Percentiles rank a stretch among this genome's conserved stretches.
phyloP scores from a whole-genome alignment of 2,329 filamentous ascomycete species.

The Dactylellina cionopaga region DNA sequence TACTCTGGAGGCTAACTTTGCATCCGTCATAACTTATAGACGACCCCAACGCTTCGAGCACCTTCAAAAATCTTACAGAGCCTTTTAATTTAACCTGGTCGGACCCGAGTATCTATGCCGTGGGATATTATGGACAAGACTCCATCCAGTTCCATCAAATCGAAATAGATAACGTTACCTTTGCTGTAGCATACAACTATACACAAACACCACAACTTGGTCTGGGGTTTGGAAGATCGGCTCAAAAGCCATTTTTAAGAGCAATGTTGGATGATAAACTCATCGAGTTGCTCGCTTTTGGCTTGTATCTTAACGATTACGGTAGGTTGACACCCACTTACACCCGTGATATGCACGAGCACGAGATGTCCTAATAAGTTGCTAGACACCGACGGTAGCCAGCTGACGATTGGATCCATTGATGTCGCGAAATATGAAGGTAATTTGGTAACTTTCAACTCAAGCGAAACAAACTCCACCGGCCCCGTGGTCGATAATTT shows the following conservation, averaged over 20 bases:
- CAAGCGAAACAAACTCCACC: background rate
- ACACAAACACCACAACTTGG: background rate
- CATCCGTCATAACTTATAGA: background rate
- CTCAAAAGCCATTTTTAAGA: background rate
- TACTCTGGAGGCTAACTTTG: background rate
- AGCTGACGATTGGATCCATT: background rate
- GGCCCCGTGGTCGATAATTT: background rate
- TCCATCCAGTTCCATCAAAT: background rate
- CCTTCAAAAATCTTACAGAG: background rate
- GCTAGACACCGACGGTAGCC: background rate
- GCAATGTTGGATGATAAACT: background rate
- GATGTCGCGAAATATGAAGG: background rate
- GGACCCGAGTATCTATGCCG: background rate
- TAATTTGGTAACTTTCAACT: background rate
- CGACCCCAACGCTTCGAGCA: background rate
- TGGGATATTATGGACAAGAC: slow-evolving; percentile 5
- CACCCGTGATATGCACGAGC: background rate
- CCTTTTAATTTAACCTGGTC: background rate
- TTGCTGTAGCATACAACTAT: background rate
- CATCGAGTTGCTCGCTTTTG: background rate
- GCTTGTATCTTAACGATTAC: slow-evolving; percentile 6
- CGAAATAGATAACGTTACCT: background rate
- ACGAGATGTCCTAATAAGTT: background rate
- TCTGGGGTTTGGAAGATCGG: background rate
- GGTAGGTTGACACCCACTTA: background rate